Evolutionary conservation across 2,329 filamentous ascomycete species (phyloP).

Genomic region (Dactylellina haptotyla): DNA sequence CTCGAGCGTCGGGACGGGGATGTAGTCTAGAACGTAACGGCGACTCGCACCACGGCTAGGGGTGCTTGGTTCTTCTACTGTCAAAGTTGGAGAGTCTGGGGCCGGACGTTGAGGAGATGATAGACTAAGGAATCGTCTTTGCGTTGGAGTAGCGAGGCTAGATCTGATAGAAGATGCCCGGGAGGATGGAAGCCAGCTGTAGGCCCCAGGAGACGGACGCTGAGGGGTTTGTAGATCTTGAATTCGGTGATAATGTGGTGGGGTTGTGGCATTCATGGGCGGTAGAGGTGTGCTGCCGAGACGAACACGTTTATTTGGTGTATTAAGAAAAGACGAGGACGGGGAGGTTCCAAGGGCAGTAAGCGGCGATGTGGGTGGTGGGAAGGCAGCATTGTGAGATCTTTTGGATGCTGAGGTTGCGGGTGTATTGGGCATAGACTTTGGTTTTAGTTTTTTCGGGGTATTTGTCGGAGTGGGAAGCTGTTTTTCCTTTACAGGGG

Average conservation of each 20-base stretch:
- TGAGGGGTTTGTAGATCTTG: constrained; percentile 33
- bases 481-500: constrained; percentile 25
- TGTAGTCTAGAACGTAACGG: constrained; percentile 37
- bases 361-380: constrained; percentile 28
- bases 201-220: constrained; percentile 24
- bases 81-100: constrained; percentile 35
- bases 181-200: constrained; percentile 30
- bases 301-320: constrained; percentile 30
- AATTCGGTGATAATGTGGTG: constrained; percentile 16
- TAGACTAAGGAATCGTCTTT: background rate
- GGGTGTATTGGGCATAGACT: constrained; percentile 33
- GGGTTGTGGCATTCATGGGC: constrained; percentile 32
- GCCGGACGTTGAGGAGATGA: constrained; percentile 24
- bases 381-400: constrained; percentile 26
- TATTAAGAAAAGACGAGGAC: constrained; percentile 26
- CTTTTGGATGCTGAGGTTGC: constrained; percentile 24
- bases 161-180: constrained; percentile 16
- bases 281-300: constrained; percentile 17
- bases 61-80: constrained; percentile 13
- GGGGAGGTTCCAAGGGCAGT: constrained; percentile 28
- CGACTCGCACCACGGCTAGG: constrained; percentile 8
- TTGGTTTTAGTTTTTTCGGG: constrained; percentile 32
- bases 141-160: constrained; percentile 14
- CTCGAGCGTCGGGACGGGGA: constrained; percentile 14
- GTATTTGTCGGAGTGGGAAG: constrained; percentile 44